Percentiles rank a stretch among this genome's conserved stretches.
Conservation (phyloP, 257 asterid genomes). For the Nicotiana sylvestris region DNA sequence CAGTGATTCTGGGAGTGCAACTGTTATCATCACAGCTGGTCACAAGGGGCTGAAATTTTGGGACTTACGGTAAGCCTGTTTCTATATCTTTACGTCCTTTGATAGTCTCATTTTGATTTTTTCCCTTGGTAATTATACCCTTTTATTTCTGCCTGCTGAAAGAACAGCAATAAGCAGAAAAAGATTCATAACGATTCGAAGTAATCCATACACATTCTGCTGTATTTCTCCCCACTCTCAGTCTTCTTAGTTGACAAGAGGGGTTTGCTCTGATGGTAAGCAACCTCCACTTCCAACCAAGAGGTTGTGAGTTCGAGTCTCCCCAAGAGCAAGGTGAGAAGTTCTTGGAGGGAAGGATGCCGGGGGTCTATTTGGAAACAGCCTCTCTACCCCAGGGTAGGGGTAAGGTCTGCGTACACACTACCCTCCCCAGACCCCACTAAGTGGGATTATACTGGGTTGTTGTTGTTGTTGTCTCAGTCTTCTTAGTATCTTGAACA, state of each 20-base stretch:
- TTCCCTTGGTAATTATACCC: not conserved
- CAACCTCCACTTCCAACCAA: too few species aligned
- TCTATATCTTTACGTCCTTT: not conserved
- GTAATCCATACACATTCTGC: conserved; percentile 6
- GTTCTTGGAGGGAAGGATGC: too few species aligned
- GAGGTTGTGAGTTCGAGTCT: too few species aligned
- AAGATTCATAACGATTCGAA: not conserved
- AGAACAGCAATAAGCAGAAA: not conserved
- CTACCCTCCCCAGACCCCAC: too few species aligned
- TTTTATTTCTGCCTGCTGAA: not conserved
- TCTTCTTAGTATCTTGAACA: not conserved
- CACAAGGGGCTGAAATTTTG: conserved; percentile 79
- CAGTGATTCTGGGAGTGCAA: conserved; percentile 62
- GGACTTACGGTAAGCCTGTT: conserved; percentile 70
- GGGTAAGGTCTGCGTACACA: too few species aligned
- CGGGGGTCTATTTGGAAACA: too few species aligned
- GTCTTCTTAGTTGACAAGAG: not conserved
- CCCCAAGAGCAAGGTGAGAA: too few species aligned
- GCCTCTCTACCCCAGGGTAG: too few species aligned
- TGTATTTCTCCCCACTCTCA: not conserved
- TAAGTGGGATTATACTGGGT: too few species aligned
- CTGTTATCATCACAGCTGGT: conserved; percentile 62
- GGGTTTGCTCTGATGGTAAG: too few species aligned
- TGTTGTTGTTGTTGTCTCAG: not conserved
- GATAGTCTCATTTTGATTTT: not conserved